Evolutionary conservation across 345 rosid species (phyloP).

Genomic region (Populus ilicifolia): DNA sequence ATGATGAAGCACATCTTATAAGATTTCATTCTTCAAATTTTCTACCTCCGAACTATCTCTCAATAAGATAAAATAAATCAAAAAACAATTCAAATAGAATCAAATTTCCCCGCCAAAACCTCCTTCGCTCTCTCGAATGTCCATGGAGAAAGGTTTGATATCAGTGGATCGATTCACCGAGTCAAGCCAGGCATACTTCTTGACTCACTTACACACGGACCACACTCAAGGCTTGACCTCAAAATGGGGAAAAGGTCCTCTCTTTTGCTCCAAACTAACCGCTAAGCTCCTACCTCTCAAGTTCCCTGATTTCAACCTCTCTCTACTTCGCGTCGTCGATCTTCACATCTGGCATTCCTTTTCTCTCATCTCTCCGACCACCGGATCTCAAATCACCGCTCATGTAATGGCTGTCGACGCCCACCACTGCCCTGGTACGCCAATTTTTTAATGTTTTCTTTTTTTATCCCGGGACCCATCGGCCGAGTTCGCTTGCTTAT

Average conservation of each 20-base stretch:
- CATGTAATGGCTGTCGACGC: slow-evolving; percentile 65
- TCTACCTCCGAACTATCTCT: no score
- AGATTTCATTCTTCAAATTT: no score
- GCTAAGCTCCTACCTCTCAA: slow-evolving; percentile 65
- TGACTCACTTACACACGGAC: slow-evolving; percentile 73
- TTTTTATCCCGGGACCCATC: no score
- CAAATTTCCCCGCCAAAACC: no score
- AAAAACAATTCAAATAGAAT: no score
- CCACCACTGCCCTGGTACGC: slow-evolving; percentile 66
- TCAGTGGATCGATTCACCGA: slow-evolving; percentile 70
- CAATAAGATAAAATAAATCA: no score
- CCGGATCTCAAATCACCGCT: slow-evolving; percentile 31
- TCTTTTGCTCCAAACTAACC: slow-evolving; percentile 75
- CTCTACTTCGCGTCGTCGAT: slow-evolving; percentile 56
- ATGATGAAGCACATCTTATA: no score
- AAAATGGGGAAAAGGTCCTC: slow-evolving; percentile 52
- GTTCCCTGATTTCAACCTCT: slow-evolving; percentile 60
- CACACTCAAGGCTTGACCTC: slow-evolving; percentile 63
- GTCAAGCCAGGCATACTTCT: slow-evolving; percentile 68
- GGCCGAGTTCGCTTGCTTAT: no score
- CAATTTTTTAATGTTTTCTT: background rate
- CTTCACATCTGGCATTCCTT: slow-evolving; percentile 54
- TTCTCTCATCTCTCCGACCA: slow-evolving; percentile 43
- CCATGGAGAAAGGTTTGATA: slow-evolving; percentile 25
- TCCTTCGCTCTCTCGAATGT: no score